These are phyloP conservation scores for Cladosporium sp. DNA, from an alignment of 2,329 filamentous ascomycete genomes.

Conservation along the genomic window DNA sequence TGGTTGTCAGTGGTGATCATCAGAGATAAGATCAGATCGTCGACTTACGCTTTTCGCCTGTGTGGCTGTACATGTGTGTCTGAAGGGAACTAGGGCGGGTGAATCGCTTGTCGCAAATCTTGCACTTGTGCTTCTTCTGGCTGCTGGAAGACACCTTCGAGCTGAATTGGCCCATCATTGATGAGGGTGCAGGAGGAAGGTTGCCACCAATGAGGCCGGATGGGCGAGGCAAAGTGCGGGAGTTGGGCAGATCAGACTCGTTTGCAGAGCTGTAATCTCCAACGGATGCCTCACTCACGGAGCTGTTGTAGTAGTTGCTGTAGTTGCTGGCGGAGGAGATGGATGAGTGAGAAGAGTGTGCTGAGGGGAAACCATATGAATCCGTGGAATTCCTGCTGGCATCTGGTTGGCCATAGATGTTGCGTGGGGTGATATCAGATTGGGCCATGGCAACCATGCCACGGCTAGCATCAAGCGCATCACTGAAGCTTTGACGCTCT, in stretches of 20 bases:
- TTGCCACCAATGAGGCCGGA: slow-evolving; percentile 59
- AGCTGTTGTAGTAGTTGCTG: slow-evolving; percentile 78
- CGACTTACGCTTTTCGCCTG: slow-evolving; percentile 90
- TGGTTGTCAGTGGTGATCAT: slow-evolving; percentile 16
- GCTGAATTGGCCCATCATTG: slow-evolving; percentile 98
- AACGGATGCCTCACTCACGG: slow-evolving; percentile 72
- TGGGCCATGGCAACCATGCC: slow-evolving; percentile 96
- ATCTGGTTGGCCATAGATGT: slow-evolving; percentile 71
- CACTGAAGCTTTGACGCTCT: slow-evolving; percentile 69
- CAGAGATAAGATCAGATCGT: neutral
- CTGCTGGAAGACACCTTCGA: slow-evolving; percentile 94
- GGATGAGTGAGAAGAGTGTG: slow-evolving; percentile 81
- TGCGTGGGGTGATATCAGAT: slow-evolving; percentile 73
- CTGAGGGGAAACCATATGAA: slow-evolving; percentile 85
- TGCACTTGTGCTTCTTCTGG: slow-evolving; percentile 99
- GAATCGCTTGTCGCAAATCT: slow-evolving; percentile 96
- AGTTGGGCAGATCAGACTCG: slow-evolving; percentile 71
- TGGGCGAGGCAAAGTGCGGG: slow-evolving; percentile 78
- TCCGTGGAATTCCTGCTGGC: slow-evolving; percentile 69
- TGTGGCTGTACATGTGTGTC: slow-evolving; percentile 98
- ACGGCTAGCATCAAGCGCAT: slow-evolving; percentile 86
- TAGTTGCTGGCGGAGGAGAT: slow-evolving; percentile 80
- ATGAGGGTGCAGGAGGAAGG: slow-evolving; percentile 79
- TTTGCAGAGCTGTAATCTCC: slow-evolving; percentile 93
- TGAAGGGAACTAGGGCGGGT: slow-evolving; percentile 90